These are phyloP conservation scores for Xylaria multiplex DNA, from an alignment of 2,329 filamentous ascomycete species.

Conservation along the genomic window DNA sequence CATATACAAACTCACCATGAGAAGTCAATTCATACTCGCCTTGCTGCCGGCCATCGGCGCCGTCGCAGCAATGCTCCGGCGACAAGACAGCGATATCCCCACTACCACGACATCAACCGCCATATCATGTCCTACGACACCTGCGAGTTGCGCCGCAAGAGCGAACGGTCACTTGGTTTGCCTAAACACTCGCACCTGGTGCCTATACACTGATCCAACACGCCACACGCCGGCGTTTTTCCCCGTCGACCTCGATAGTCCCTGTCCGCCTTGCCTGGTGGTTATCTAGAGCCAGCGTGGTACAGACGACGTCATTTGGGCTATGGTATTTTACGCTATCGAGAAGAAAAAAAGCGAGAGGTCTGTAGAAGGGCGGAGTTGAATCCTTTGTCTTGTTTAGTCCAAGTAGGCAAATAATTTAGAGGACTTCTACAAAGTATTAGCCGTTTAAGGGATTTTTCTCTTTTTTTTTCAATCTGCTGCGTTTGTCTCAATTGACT, in stretches of 20 bases:
- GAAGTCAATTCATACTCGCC: conserved; percentile 27
- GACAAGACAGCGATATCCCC: conserved; percentile 14
- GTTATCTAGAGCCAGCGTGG: neutral
- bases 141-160: conserved; percentile 28
- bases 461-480: too few relatives aligned
- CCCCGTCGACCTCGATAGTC: conserved; percentile 33
- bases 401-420: neutral
- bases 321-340: too few relatives aligned
- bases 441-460: too few relatives aligned
- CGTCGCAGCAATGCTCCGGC: conserved; percentile 30
- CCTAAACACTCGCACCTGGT: conserved; percentile 38
- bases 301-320: neutral
- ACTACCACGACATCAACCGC: conserved; percentile 19
- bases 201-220: conserved; percentile 33
- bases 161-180: conserved; percentile 34
- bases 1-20: conserved; percentile 29
- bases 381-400: neutral
- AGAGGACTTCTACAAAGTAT: too few relatives aligned
- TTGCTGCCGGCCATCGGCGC: conserved; percentile 30
- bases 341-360: too few relatives aligned
- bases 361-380: neutral
- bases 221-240: conserved; percentile 35
- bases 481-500: too few relatives aligned
- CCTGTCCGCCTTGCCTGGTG: conserved; percentile 34
- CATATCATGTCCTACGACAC: conserved; percentile 36